A percentile compares a stretch with the other conserved stretches of the same genome.
Conservation (phyloP, 2,329 filamentous ascomycete species). For the Nannizzia gypsea region DNA sequence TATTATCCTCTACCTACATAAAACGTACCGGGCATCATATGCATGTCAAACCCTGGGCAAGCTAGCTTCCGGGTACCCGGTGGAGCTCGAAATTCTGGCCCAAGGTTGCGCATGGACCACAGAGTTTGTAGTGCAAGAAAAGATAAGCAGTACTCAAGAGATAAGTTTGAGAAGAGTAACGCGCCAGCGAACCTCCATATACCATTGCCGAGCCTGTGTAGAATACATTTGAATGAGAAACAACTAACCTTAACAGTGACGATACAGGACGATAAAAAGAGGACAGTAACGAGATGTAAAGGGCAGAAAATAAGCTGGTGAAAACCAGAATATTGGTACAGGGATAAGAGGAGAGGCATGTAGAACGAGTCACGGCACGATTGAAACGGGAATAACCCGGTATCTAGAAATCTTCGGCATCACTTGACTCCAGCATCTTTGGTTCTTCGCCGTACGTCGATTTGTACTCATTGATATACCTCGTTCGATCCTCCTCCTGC, state of each 20-base stretch:
- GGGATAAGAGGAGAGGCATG: not conserved
- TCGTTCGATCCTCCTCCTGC: constrained; percentile 13
- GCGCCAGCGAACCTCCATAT: not conserved
- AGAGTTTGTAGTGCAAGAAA: not conserved
- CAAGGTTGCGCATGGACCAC: not conserved
- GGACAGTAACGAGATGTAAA: not conserved
- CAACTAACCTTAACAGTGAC: not conserved
- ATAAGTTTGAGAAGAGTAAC: not conserved
- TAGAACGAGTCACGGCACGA: not conserved
- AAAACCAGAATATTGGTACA: not conserved
- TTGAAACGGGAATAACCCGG: not conserved
- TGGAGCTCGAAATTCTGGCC: not conserved
- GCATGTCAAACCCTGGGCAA: not conserved
- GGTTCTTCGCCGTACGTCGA: constrained; percentile 8
- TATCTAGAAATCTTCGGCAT: not conserved
- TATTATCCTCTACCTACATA: not conserved
- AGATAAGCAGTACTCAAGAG: not conserved
- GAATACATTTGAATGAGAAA: constrained; percentile 1
- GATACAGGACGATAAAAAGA: not conserved
- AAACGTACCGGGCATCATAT: not conserved
- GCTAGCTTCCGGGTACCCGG: not conserved
- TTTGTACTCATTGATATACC: constrained; percentile 19
- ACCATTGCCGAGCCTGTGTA: not conserved
- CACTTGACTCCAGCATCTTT: not conserved
- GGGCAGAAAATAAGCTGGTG: not conserved